Evolutionary conservation across 768 basidiomycete species (phyloP), one percentile per base, ranked within the genome.

Genomic region (Boletus rubescentipes): DNA sequence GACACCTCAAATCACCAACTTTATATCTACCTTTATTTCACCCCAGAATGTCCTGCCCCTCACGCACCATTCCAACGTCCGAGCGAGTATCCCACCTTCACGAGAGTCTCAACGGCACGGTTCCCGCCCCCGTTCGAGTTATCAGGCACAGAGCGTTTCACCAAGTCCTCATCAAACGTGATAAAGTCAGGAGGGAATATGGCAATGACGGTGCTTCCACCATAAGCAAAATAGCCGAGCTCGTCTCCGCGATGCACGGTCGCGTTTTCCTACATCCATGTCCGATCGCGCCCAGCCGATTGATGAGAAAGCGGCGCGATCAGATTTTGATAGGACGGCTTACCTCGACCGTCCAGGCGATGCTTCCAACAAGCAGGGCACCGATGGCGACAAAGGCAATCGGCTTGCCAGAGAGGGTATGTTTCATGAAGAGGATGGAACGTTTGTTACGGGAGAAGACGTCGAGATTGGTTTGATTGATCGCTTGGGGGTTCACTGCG

Each of bases 321-420:
- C 12, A 46, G 26, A 47, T 12, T 14, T 31, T 5, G 11, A 45
- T 11, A 16, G 14, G 32, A 18, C 7, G 2, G 15, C 69, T 44
- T 46, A 67, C 68, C 48, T 47, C 40, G 16, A 64, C 73, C 0
- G 87, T 88, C 85, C 85, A 89, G 2, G 50, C 72, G 62, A 93
- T 87, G 47, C 82, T 82, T 1, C 88, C 91, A 1, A 92, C 91
- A 34, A 93, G 81, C 72, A 93, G 78, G 9, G 91, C 91, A 3
- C 91, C 91, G 53, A 93, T 77, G 9, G 89, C 87, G 10, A 91
- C 82, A 58, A 86, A 84, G 0, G 82, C 89, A 15, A 91, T 72
- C 12, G 76, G 76, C 16, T 75, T 71, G 11, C 76, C 77, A 0
- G 79, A 77, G 4, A 51, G 60, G 2, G 56, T 51, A 58, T 84